These are phyloP conservation scores for Amphibolis antarctica DNA, from an alignment of 106 monocot genomes.

Conservation along the genomic window DNA sequence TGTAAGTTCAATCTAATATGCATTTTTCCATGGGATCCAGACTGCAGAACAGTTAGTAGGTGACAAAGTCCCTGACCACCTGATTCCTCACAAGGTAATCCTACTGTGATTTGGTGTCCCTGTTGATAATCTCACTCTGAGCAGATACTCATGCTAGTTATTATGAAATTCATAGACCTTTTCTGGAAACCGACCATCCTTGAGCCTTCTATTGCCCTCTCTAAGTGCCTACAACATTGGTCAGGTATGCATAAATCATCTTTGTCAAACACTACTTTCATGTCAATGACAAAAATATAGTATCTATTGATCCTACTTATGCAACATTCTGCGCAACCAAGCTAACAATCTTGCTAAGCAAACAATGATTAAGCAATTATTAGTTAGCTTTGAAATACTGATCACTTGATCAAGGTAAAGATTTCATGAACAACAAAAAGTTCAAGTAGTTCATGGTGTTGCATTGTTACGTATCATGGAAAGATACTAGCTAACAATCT, in stretches of 20 bases:
- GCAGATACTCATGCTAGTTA: background rate
- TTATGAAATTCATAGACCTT: slow-evolving; percentile 53
- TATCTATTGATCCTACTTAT: background rate
- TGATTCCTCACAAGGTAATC: slow-evolving; percentile 92
- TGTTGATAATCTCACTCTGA: background rate
- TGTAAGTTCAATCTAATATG: background rate
- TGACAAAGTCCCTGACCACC: slow-evolving; percentile 56
- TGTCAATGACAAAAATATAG: background rate
- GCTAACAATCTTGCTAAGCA: no score
- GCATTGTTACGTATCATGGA: no score
- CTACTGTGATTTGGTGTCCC: background rate
- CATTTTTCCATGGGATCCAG: slow-evolving; percentile 27
- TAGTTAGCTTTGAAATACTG: no score
- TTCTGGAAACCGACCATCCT: slow-evolving; percentile 82
- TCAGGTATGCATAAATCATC: slow-evolving; percentile 36
- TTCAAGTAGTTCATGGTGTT: no score
- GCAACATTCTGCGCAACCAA: no score
- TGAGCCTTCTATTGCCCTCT: slow-evolving; percentile 73
- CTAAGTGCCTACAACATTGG: slow-evolving; percentile 78
- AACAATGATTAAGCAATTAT: no score
- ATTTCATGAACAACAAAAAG: no score
- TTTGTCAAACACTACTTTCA: background rate
- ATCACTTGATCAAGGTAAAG: no score
- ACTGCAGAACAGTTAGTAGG: slow-evolving; percentile 48
- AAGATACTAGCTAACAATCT: no score